Percentiles rank a stretch among this genome's conserved stretches.
These are phyloP conservation scores for Gossypium longicalyx DNA, from an alignment of 345 rosid species.

Conservation along the genomic window DNA sequence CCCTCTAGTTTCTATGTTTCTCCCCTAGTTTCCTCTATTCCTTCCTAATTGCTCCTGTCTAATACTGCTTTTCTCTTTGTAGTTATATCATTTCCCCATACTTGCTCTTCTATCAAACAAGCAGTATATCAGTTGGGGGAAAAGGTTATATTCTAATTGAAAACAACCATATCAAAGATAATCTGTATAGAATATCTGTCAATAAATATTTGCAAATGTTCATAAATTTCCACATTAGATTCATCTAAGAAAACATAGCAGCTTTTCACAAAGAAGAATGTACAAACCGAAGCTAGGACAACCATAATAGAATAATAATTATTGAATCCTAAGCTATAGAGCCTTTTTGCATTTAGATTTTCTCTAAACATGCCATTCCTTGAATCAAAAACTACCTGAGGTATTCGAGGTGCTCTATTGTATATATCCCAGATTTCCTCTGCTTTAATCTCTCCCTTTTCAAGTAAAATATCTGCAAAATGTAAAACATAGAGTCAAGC, in stretches of 20 bases:
- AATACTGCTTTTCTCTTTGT: neutral
- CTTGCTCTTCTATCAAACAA: neutral
- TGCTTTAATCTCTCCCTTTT: slow-evolving; percentile 68
- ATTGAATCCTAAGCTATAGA: neutral
- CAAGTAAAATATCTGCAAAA: slow-evolving; percentile 72
- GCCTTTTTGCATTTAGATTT: neutral
- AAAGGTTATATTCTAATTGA: neutral
- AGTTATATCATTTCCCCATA: neutral
- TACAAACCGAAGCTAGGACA: neutral
- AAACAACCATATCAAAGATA: neutral
- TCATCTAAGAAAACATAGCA: neutral
- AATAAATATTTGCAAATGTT: neutral
- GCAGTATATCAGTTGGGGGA: neutral
- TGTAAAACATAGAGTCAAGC: neutral
- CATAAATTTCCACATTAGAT: neutral
- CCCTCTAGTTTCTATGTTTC: too few relatives aligned
- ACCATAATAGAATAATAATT: neutral
- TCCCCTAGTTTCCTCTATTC: neutral
- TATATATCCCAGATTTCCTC: slow-evolving; percentile 80
- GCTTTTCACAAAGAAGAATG: neutral
- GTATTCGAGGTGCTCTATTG: slow-evolving; percentile 61
- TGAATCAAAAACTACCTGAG: slow-evolving; percentile 50
- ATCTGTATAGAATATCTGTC: neutral
- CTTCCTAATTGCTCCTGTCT: neutral
- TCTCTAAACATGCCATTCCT: neutral